Conservation (phyloP, 352 stramenopile genomes). For the Globisporangium nodosum region DNA sequence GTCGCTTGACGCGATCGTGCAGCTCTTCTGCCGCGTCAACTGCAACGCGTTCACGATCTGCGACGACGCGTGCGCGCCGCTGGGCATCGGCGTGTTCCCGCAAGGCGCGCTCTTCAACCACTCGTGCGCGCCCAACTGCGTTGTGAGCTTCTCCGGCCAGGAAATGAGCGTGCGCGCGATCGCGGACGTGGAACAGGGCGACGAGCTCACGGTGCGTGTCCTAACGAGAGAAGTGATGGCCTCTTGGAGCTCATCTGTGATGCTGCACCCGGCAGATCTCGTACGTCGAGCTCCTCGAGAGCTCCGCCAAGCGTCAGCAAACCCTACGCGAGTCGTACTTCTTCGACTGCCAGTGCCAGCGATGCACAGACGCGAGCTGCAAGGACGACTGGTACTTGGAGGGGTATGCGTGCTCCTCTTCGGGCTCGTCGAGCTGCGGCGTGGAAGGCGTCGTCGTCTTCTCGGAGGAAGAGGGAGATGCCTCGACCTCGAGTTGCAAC, state of each 20-base stretch:
- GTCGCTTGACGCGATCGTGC: conserved; percentile 28
- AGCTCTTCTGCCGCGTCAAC: conserved; percentile 66
- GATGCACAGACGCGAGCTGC: conserved; percentile 13
- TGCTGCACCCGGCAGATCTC: conserved; percentile 25
- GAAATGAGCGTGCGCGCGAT: conserved; percentile 48
- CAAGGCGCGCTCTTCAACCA: conserved; percentile 71
- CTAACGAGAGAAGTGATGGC: neutral
- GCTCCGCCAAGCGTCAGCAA: conserved; percentile 21
- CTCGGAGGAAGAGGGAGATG: neutral
- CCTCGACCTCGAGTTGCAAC: conserved; percentile 10
- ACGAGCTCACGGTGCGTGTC: conserved; percentile 49
- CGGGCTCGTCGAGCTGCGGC: conserved; percentile 5
- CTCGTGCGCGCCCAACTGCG: conserved; percentile 64
- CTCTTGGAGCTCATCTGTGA: no score
- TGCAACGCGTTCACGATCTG: conserved; percentile 79
- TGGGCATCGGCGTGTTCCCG: conserved; percentile 64
- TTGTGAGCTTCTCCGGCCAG: conserved; percentile 51
- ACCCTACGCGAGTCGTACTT: conserved; percentile 60
- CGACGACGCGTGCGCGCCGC: conserved; percentile 33
- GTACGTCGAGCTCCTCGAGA: conserved; percentile 66
- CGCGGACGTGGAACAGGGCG: conserved; percentile 24
- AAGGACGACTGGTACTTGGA: conserved; percentile 37
- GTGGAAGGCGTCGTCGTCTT: conserved; percentile 15
- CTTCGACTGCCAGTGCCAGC: conserved; percentile 50
- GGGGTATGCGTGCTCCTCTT: conserved; percentile 21